phyloP scores from a whole-genome alignment of 1,139 yeast species.

The Tardiomyces digboiensis region DNA sequence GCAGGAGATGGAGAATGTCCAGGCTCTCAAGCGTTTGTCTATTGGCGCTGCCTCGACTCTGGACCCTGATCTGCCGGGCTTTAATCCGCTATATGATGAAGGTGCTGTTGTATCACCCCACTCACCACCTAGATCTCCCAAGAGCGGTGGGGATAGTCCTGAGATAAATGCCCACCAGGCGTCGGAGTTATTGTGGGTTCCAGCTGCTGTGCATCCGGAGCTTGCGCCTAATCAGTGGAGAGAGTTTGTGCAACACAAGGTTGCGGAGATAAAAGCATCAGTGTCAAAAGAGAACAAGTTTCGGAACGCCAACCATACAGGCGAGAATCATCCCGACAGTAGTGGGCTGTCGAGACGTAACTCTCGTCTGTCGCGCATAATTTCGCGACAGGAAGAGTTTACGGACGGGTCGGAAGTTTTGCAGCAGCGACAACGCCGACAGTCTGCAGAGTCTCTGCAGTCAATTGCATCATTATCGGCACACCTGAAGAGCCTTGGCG shows the following conservation, averaged over 20 bases:
- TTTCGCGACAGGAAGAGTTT: conserved; percentile 26
- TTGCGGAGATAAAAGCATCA: conserved; percentile 53
- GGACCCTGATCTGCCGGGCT: conserved; percentile 37
- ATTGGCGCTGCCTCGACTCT: conserved; percentile 33
- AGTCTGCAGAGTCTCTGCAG: conserved; percentile 12
- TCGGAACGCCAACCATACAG: conserved; percentile 1
- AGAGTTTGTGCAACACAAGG: conserved; percentile 69
- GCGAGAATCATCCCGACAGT: neutral
- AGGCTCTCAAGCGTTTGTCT: conserved; percentile 38
- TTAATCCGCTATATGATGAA: conserved; percentile 1
- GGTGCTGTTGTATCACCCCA: neutral
- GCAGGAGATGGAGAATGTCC: conserved; percentile 38
- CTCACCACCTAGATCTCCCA: neutral
- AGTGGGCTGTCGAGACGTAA: conserved; percentile 17
- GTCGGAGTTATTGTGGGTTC: conserved; percentile 65
- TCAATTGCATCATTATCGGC: conserved; percentile 15
- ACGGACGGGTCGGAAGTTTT: conserved; percentile 31
- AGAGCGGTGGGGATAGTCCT: neutral
- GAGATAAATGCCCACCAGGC: conserved; percentile 19
- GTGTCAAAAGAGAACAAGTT: conserved; percentile 7
- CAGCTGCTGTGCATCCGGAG: conserved; percentile 89
- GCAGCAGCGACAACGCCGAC: conserved; percentile 10
- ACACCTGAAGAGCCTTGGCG: conserved; percentile 23
- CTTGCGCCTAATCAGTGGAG: conserved; percentile 88
- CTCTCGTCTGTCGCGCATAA: conserved; percentile 30